Evolutionary conservation across 1,139 yeast genomes (phyloP), one percentile per base, ranked within the genome.

Genomic region (Taphrina sp.): DNA sequence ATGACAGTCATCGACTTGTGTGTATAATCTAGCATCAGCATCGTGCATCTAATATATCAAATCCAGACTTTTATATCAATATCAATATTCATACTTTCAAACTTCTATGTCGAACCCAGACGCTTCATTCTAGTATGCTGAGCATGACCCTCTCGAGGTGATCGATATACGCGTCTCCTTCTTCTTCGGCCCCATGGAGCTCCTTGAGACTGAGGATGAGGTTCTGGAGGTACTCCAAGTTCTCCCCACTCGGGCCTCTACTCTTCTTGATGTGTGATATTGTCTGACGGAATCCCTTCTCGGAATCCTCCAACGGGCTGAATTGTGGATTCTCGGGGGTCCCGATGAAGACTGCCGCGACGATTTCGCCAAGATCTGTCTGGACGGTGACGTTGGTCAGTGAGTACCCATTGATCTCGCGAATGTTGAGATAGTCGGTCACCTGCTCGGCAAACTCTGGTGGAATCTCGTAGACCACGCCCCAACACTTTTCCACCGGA

Each of bases 331-430:
- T 89, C 16, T 79, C 84, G 1, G 83, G 78, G 1, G 90, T 85
- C 0, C 96, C 96, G 31, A 90, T 86, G 67, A 89, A 90, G 0
- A 88, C 88, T 39, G 74, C 71, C 42, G 95, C 82, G n/a, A 73
- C 74, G 33, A 85, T 74, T 26, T 70, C 66, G 24, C 68, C 71
- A 41, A 74, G 72, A 1, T 76, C 77, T 0, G 63, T 2, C 73
- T 77, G 76, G 65, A 88, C 88, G 1, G 81, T 80, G 1, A 89
- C 83, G n/a, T 73, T 70, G 62, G 85, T 87, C 1, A 80, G 73
- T 0, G 88, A 75, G 68, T 90, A 90, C 0, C 97, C 97, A 65
- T 88, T 89, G 67, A 89, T 88, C 65, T 90, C 97, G 52, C 97
- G 73, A 16, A 81, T 74, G 64, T 89, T 95, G 43, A 90, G 73